Evolutionary conservation across 495 filamentous ascomycete genomes (phyloP), one percentile per base, ranked within the genome.

Genomic region (Rhypophila decipiens): DNA sequence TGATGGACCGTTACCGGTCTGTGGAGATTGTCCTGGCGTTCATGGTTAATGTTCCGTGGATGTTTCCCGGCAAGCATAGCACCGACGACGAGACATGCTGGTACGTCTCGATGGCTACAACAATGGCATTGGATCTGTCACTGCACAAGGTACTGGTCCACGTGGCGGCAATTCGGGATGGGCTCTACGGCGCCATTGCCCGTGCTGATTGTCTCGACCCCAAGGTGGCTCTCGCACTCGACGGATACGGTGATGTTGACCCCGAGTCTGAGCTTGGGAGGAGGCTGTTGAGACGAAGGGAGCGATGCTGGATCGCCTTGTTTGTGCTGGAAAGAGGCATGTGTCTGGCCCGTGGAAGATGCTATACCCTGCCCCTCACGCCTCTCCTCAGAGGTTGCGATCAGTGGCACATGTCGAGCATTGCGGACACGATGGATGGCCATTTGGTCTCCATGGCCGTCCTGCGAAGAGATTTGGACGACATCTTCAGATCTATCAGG

Each of bases 11-110:
- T 2, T 70, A 78, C 52, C 75, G 78, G 29, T 87, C 84, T 5
- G 80, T 84, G 7, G 84, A 87, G 58, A 86, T 87, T 46, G 76
- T 87, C 4, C 58, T 87, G 12, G 84, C 80, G 2, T 87, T 86
- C 50, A 84, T 86, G 80, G 75, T 84, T n/a, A 86, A 86, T 52
- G 75, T 87, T 20, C 83, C 84, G 10, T 87, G 84, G 84, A 86
- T 87, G 76, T 72, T 78, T 11, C 81, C 83, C 0, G 83, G 83
- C 4, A 73, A 76, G 39, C 75, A 80, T 53, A 74, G 81, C 53
- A 77, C 79, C 12, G 83, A 86, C 53, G 84, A 87, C 57, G 83
- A 86, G 51, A 85, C 84, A 0, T 86, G 82, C 41, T 78, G 77
- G 21, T 86, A 85, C 46, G 79, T 86, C 44, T 77, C 80, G 5